These are phyloP conservation scores for Dendryphion nanum DNA, from an alignment of 2,329 filamentous ascomycete species.

Conservation along the genomic window DNA sequence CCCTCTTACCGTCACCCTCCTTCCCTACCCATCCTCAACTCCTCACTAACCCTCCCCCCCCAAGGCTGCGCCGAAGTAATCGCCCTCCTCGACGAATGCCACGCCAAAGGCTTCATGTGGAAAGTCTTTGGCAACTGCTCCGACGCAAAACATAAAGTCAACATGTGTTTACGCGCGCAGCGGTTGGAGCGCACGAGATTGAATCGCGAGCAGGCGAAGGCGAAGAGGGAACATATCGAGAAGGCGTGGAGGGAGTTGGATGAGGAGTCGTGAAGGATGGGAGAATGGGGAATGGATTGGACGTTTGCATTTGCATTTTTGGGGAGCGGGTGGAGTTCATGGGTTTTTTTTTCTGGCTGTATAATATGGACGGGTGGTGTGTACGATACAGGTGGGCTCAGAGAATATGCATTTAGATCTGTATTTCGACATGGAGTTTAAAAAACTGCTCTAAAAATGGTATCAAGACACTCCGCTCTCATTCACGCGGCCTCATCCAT, in stretches of 20 bases:
- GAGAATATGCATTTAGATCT: too few relatives aligned
- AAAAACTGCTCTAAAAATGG: too few relatives aligned
- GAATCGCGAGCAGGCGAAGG: constrained; percentile 70
- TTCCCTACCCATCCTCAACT: constrained; percentile 6
- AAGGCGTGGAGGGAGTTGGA: constrained; percentile 78
- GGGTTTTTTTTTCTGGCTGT: too few relatives aligned
- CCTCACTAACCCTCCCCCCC: too few relatives aligned
- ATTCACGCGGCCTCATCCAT: too few relatives aligned
- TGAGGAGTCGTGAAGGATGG: constrained; percentile 57
- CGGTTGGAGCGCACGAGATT: constrained; percentile 72
- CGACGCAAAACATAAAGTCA: constrained; percentile 77
- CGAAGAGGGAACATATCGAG: constrained; percentile 71
- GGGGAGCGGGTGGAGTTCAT: not conserved
- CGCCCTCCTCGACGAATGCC: constrained; percentile 90
- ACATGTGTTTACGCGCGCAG: constrained; percentile 78
- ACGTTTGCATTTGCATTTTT: not conserved
- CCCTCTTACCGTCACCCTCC: not conserved
- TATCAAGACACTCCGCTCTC: too few relatives aligned
- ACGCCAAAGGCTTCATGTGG: constrained; percentile 86
- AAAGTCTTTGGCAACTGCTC: constrained; percentile 92
- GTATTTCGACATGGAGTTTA: too few relatives aligned
- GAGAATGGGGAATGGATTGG: not conserved
- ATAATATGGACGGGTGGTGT: too few relatives aligned
- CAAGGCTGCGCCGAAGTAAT: constrained; percentile 96
- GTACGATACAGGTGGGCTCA: too few relatives aligned